These are phyloP conservation scores for Globisporangium paddicum DNA, from an alignment of 352 stramenopile species.

Conservation along the genomic window DNA sequence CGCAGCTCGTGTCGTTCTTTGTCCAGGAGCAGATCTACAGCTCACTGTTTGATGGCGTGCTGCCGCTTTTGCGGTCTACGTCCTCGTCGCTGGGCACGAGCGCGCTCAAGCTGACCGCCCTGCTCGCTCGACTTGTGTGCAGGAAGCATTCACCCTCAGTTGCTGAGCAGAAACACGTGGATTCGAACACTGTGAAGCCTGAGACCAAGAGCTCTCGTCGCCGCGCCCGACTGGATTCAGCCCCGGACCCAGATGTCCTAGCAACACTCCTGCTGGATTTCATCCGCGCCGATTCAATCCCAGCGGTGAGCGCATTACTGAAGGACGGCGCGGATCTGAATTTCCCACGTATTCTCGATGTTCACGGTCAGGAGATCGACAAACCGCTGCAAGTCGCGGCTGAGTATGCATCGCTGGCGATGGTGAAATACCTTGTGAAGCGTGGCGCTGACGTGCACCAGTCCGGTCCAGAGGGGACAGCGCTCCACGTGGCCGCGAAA, in stretches of 20 bases:
- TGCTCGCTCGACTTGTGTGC: constrained; percentile 55
- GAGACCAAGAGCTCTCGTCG: constrained; percentile 9
- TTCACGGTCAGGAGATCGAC: constrained; percentile 47
- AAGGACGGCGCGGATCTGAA: constrained; percentile 79
- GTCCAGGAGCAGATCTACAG: constrained; percentile 54
- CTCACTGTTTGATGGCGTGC: constrained; percentile 48
- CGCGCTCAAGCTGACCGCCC: constrained; percentile 45
- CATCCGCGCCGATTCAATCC: constrained; percentile 61
- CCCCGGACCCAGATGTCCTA: constrained; percentile 57
- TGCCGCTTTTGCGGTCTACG: constrained; percentile 35
- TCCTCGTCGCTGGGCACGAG: constrained; percentile 33
- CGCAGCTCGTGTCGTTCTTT: constrained; percentile 49
- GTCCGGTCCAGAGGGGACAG: constrained; percentile 41
- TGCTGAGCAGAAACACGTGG: too few relatives aligned
- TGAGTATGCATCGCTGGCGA: constrained; percentile 52
- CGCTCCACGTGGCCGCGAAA: constrained; percentile 59
- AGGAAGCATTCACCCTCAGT: constrained; percentile 24
- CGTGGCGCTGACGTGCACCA: constrained; percentile 67
- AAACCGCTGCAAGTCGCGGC: constrained; percentile 65
- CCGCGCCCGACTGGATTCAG: constrained; percentile 41
- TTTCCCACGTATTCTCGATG: constrained; percentile 39
- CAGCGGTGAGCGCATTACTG: constrained; percentile 63
- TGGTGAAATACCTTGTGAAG: constrained; percentile 79
- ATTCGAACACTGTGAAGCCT: background rate
- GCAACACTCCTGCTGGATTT: constrained; percentile 67